Conservation (phyloP, 2,329 filamentous ascomycete genomes). For the Aspergillus fumigatus region DNA sequence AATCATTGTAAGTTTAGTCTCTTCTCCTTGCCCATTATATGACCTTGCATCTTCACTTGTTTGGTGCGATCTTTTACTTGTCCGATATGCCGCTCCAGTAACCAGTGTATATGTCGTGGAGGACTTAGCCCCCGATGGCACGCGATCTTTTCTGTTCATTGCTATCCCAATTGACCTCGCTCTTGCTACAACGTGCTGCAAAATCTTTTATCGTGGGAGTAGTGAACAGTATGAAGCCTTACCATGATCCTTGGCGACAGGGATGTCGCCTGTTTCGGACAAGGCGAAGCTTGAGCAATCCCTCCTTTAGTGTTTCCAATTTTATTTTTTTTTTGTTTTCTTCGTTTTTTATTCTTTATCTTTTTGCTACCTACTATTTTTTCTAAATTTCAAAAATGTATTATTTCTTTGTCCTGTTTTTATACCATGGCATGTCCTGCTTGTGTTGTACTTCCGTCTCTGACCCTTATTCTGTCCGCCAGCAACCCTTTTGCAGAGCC, state of each 20-base stretch:
- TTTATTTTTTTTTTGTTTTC: constrained; percentile 22
- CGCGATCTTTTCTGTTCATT: constrained; percentile 11
- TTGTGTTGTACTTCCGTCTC: constrained; percentile 12
- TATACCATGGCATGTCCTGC: constrained; percentile 9
- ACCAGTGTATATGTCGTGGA: not conserved
- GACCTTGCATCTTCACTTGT: constrained; percentile 12
- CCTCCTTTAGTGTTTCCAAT: constrained; percentile 11
- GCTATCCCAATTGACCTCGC: constrained; percentile 11
- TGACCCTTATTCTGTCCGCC: constrained; percentile 19
- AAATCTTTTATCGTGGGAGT: constrained; percentile 10
- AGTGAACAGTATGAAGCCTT: constrained; percentile 15
- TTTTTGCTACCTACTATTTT: not conserved
- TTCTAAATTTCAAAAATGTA: not conserved
- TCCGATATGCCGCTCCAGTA: not conserved
- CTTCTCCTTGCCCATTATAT: constrained; percentile 1
- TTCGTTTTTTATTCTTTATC: constrained; percentile 6
- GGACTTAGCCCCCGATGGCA: constrained; percentile 8
- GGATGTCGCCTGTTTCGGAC: constrained; percentile 21
- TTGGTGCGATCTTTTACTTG: constrained; percentile 18
- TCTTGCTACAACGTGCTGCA: constrained; percentile 13
- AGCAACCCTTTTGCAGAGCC: constrained; percentile 33
- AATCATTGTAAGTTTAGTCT: constrained; percentile 18
- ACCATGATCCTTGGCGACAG: constrained; percentile 15
- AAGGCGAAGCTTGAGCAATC: constrained; percentile 8
- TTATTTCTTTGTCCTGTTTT: constrained; percentile 6